phyloP scores from a whole-genome alignment of 176 grass and related monocot species.

The Bromus sterilis region DNA sequence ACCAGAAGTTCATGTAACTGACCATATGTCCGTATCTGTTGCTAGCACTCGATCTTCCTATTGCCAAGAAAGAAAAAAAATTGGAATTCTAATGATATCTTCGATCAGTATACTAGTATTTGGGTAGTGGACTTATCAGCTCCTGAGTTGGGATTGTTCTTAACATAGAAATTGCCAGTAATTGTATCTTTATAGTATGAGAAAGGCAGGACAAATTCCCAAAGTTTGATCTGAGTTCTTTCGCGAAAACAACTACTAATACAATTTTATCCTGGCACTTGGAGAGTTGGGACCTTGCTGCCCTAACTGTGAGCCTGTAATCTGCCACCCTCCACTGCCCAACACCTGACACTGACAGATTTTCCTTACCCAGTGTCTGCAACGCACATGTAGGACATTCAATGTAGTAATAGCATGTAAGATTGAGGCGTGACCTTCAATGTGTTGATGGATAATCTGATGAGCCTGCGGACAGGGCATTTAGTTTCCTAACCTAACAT shows the following conservation, averaged over 20 bases:
- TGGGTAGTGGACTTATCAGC: background rate
- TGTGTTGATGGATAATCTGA: slow-evolving; percentile 25
- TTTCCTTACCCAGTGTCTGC: slow-evolving; percentile 13
- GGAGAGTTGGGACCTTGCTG: background rate
- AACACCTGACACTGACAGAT: slow-evolving; percentile 32
- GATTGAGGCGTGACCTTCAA: slow-evolving; percentile 25
- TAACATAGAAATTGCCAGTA: slow-evolving; percentile 1
- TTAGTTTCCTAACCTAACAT: slow-evolving; percentile 35
- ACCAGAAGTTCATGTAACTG: no score
- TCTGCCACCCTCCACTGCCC: slow-evolving; percentile 28
- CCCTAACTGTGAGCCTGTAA: slow-evolving; percentile 17
- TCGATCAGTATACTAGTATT: background rate
- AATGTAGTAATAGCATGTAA: slow-evolving; percentile 34
- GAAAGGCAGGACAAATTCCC: background rate
- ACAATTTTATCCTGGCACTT: slow-evolving; percentile 10
- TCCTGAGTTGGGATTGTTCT: background rate
- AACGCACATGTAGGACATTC: slow-evolving; percentile 35
- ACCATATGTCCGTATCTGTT: no score
- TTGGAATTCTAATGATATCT: background rate
- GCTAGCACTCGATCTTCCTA: background rate
- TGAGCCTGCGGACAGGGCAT: slow-evolving; percentile 6
- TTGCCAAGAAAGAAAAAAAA: no score
- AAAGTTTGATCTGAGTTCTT: slow-evolving; percentile 19
- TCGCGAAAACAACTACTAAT: no score
- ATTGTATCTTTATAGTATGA: background rate